phyloP scores from a whole-genome alignment of 257 asterid genomes.

The Primulina huaijiensis region DNA sequence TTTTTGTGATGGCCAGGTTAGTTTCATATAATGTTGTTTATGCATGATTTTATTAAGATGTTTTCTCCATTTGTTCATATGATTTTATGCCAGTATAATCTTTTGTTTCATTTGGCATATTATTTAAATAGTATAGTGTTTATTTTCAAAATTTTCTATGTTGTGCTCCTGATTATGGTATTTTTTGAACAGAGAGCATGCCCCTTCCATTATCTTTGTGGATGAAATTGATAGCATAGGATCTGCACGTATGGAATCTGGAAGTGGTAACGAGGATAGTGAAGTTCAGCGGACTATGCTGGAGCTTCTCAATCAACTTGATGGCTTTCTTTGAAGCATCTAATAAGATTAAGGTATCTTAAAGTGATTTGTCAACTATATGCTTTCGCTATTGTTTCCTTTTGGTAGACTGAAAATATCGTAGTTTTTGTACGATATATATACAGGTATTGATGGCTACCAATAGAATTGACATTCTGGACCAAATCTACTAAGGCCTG shows the following conservation, averaged over 20 bases:
- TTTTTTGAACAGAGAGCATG: constrained; percentile 63
- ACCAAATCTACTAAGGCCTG: constrained; percentile 90
- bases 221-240: constrained; percentile 94
- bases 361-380: not conserved
- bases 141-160: not conserved
- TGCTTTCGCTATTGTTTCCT: not conserved
- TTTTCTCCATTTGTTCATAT: not conserved
- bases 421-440: not conserved
- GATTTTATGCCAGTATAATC: not conserved
- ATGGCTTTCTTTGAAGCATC: constrained; percentile 95
- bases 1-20: constrained; percentile 95
- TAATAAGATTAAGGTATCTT: constrained; percentile 69
- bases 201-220: constrained; percentile 92
- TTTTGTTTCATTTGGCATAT: not conserved
- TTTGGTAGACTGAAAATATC: not conserved
- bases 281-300: constrained; percentile 92
- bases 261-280: constrained; percentile 90
- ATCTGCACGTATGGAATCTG: constrained; percentile 91
- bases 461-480: constrained; percentile 83
- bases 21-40: constrained; percentile 21
- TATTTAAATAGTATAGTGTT: not conserved
- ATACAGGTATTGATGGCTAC: constrained; percentile 90
- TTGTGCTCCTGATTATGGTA: constrained; percentile 13
- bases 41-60: not conserved
- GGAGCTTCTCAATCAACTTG: constrained; percentile 94